Evolutionary conservation across 306 rosid species (phyloP).

Genomic region (Corylus avellana): DNA sequence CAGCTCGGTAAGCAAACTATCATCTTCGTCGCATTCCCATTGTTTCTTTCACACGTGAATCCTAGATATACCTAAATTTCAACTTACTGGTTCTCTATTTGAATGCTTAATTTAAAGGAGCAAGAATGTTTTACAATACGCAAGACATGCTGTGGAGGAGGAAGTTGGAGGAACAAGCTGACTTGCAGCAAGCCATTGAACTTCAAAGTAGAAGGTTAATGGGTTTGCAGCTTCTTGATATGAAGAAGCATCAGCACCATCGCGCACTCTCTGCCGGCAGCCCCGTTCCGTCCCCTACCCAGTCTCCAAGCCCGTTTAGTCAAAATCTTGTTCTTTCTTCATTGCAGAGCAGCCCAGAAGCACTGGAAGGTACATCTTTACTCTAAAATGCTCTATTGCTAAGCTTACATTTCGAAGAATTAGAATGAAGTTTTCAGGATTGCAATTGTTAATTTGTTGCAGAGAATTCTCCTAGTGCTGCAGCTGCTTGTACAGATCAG

Average conservation of each 20-base stretch:
- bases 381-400: too few relatives aligned
- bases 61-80: not conserved
- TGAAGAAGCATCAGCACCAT: slow-evolving; percentile 76
- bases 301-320: slow-evolving; percentile 57
- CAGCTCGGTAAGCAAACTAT: slow-evolving; percentile 63
- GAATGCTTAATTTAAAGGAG: slow-evolving; percentile 34
- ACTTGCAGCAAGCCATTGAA: slow-evolving; percentile 84
- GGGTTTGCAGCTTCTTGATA: slow-evolving; percentile 90
- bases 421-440: slow-evolving; percentile 24
- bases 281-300: slow-evolving; percentile 73
- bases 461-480: slow-evolving; percentile 53
- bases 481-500: slow-evolving; percentile 38
- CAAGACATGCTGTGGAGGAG: slow-evolving; percentile 91
- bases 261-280: slow-evolving; percentile 67
- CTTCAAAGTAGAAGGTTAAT: slow-evolving; percentile 80
- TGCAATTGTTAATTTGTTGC: slow-evolving; percentile 20
- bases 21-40: not conserved
- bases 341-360: slow-evolving; percentile 52
- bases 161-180: slow-evolving; percentile 92
- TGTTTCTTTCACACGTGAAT: not conserved
- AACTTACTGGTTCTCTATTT: not conserved
- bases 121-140: slow-evolving; percentile 77
- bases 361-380: slow-evolving; percentile 43
- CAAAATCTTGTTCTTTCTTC: slow-evolving; percentile 53
- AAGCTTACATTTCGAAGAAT: not conserved